These are phyloP conservation scores for Pseudocercospora musae DNA, from an alignment of 2,329 filamentous ascomycete species.

Conservation along the genomic window DNA sequence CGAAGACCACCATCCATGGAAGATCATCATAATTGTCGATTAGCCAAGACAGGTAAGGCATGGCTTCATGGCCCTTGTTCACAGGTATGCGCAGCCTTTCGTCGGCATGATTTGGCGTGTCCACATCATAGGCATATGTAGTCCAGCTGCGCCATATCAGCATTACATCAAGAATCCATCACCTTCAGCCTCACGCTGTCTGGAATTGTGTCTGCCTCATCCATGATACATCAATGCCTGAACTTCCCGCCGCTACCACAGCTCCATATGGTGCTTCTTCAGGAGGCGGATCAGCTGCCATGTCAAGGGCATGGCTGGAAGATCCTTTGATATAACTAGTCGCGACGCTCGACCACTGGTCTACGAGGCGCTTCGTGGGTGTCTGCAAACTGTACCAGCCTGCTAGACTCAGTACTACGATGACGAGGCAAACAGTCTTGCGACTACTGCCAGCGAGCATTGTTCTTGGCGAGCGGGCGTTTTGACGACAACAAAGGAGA, in stretches of 20 bases:
- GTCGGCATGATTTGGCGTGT: constrained; percentile 29
- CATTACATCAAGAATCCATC: background rate
- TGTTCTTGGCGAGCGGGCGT: background rate
- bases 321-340: background rate
- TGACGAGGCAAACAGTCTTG: background rate
- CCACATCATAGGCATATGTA: constrained; percentile 39
- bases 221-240: constrained; percentile 16
- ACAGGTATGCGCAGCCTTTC: constrained; percentile 41
- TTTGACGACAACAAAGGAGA: background rate
- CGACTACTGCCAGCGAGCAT: constrained; percentile 2
- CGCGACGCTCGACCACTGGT: background rate
- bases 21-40: constrained; percentile 44
- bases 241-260: constrained; percentile 16
- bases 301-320: background rate
- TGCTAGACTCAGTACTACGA: background rate
- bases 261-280: constrained; percentile 17
- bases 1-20: constrained; percentile 26
- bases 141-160: constrained; percentile 16
- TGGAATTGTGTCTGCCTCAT: constrained; percentile 7
- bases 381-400: background rate
- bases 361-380: background rate
- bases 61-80: constrained; percentile 47
- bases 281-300: constrained; percentile 13
- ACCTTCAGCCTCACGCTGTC: constrained; percentile 9
- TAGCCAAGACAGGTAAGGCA: constrained; percentile 49